These are phyloP conservation scores for Stylonectria norvegica DNA, from an alignment of 2,329 filamentous ascomycete species.

Conservation along the genomic window DNA sequence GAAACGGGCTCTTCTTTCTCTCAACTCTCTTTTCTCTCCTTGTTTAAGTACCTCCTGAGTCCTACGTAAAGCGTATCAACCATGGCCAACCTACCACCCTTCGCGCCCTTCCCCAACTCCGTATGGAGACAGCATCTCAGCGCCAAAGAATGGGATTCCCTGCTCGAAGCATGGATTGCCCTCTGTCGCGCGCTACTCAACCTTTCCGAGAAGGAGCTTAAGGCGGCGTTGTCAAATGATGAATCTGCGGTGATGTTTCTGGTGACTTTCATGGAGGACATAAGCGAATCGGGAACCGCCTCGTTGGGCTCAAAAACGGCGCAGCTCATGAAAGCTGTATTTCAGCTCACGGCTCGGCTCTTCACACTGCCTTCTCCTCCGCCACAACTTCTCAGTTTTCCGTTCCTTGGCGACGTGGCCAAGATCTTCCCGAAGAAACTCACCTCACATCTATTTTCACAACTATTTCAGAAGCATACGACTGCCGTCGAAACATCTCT, in stretches of 20 bases:
- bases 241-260: conserved; percentile 62
- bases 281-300: conserved; percentile 34
- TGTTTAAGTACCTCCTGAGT: too few species aligned
- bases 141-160: conserved; percentile 71
- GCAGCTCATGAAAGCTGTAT: conserved; percentile 59
- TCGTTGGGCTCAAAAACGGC: conserved; percentile 36
- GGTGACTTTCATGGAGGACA: conserved; percentile 62
- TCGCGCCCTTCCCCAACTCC: conserved; percentile 74
- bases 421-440: conserved; percentile 64
- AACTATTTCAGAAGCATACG: conserved; percentile 51
- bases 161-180: conserved; percentile 71
- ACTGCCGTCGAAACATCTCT: conserved; percentile 52
- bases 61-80: conserved; percentile 4
- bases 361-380: conserved; percentile 41
- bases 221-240: conserved; percentile 48
- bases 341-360: conserved; percentile 60
- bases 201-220: conserved; percentile 55
- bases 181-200: conserved; percentile 64
- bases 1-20: too few species aligned
- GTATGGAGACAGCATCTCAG: conserved; percentile 64
- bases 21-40: too few species aligned
- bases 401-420: conserved; percentile 66
- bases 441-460: conserved; percentile 47
- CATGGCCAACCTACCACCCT: conserved; percentile 58
- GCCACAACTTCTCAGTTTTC: conserved; percentile 57